A percentile compares a stretch with the other conserved stretches of the same genome.
Conservation (phyloP, 148 eudicot species). For the Cornus controversa region DNA sequence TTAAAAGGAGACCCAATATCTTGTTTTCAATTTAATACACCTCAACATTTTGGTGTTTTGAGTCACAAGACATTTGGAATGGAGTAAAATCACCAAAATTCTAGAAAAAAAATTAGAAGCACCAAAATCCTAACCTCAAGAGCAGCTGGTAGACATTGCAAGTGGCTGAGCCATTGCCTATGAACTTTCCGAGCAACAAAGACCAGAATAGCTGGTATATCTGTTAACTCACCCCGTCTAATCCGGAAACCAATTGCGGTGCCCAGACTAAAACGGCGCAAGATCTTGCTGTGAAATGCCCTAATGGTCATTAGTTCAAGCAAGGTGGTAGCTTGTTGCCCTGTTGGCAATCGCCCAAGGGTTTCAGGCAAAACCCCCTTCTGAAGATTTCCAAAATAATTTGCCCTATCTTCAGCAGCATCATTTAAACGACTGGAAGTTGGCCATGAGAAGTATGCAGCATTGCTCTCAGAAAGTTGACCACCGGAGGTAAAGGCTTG, state of each 20-base stretch:
- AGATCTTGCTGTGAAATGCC: constrained; percentile 63
- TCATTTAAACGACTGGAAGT: constrained; percentile 50
- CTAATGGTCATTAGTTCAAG: constrained; percentile 72
- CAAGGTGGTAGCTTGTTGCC: constrained; percentile 56
- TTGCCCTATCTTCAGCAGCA: constrained; percentile 64
- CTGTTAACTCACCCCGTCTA: constrained; percentile 49
- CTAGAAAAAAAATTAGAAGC: no score
- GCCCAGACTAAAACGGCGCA: constrained; percentile 61
- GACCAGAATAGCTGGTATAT: constrained; percentile 69
- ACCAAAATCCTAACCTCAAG: constrained; percentile 52
- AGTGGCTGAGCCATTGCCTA: constrained; percentile 53
- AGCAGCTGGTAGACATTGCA: constrained; percentile 51
- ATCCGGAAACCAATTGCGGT: constrained; percentile 69
- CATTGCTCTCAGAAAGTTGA: constrained; percentile 56
- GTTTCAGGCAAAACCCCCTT: constrained; percentile 68
- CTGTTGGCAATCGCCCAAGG: constrained; percentile 44
- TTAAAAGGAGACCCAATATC: no score
- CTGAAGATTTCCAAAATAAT: constrained; percentile 63
- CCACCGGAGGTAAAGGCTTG: constrained; percentile 42
- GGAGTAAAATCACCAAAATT: no score
- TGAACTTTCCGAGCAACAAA: constrained; percentile 71
- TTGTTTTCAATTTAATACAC: no score
- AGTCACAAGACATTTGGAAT: no score
- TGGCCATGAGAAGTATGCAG: constrained; percentile 73
- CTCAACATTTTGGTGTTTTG: no score